Percentiles rank a stretch among this genome's conserved stretches.
These are phyloP conservation scores for Penicillium lividum DNA, from an alignment of 495 filamentous ascomycete genomes.

Conservation along the genomic window DNA sequence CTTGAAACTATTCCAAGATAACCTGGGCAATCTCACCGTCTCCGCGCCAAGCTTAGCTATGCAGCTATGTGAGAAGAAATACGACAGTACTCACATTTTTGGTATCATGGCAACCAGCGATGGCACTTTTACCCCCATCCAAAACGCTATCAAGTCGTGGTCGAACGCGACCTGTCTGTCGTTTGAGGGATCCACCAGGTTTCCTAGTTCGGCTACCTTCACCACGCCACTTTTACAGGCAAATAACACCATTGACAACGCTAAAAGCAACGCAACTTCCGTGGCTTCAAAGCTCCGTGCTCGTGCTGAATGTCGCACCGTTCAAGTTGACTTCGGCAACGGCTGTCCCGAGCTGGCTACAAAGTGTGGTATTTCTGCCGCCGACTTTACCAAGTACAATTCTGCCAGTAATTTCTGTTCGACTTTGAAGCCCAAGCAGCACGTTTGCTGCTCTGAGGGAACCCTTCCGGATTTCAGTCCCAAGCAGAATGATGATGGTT, in stretches of 20 bases:
- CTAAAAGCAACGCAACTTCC: not conserved
- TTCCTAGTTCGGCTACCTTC: slow-evolving; percentile 18
- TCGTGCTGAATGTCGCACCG: not conserved
- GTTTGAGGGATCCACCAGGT: slow-evolving; percentile 16
- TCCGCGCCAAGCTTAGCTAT: slow-evolving; percentile 31
- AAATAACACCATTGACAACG: not conserved
- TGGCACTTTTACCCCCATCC: slow-evolving; percentile 31
- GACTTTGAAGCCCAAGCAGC: slow-evolving; percentile 28
- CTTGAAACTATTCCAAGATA: too few relatives aligned
- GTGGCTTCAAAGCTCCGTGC: not conserved
- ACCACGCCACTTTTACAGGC: not conserved
- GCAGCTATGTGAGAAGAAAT: slow-evolving; percentile 35
- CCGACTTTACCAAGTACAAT: slow-evolving; percentile 39
- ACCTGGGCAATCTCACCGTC: slow-evolving; percentile 13
- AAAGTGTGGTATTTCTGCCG: not conserved
- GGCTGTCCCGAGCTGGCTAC: not conserved
- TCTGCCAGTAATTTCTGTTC: slow-evolving; percentile 31
- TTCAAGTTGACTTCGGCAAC: not conserved
- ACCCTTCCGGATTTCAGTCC: slow-evolving; percentile 27
- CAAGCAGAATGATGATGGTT: slow-evolving; percentile 7
- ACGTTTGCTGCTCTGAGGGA: slow-evolving; percentile 47
- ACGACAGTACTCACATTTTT: slow-evolving; percentile 31
- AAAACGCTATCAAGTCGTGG: slow-evolving; percentile 36
- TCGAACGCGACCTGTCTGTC: slow-evolving; percentile 32
- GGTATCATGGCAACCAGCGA: slow-evolving; percentile 34